Evolutionary conservation across 2,329 filamentous ascomycete species (phyloP), one percentile per base, ranked within the genome.

Genomic region (Apiospora koreana): DNA sequence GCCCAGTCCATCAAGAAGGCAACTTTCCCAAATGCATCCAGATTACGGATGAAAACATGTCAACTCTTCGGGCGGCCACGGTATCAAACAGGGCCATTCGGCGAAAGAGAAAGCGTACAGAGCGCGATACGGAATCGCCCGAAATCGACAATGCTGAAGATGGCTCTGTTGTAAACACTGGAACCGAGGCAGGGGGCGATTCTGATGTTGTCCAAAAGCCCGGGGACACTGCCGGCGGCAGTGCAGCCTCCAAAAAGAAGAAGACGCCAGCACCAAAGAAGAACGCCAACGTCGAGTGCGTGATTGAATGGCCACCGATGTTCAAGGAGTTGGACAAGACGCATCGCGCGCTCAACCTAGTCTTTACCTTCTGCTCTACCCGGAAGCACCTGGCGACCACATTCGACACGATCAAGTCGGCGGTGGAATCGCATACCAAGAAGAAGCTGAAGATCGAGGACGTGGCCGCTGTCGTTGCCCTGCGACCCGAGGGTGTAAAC

Each of bases 291-390:
- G 74, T 78, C n/a, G 73, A 79, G 10, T 83, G 83, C 69, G 71
- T 77, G 31, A 81, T 84, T 38, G 82, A 83, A 66, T 98, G 95
- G 94, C 94, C 95, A 0, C 86, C 89, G 1, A 85, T 87, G 64
- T 93, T 98, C 80, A 91, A 89, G 70, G 84, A 86, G 54, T 86
- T 98, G 10, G 90, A 92, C 35, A 91, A 91, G 79, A 93, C 91
- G 0, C 93, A 98, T 79, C 89, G 91, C 72, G 95, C 96, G 1
- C 83, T 99, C 71, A 99, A 97, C 76, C 83, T 98, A 1, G 94
- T 98, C 0, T 97, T 94, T 76, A 98, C 96, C 0, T 98, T 99
- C 78, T 97, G 94, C 83, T 96, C 91, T 78, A 95, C 95, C 1
- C 91, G 96, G 64, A 98, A 97, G 79, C 93, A 98, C 76, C 87